phyloP scores from a whole-genome alignment of 2,329 filamentous ascomycete genomes.

The Hymenotorrendiella dingleyae region DNA sequence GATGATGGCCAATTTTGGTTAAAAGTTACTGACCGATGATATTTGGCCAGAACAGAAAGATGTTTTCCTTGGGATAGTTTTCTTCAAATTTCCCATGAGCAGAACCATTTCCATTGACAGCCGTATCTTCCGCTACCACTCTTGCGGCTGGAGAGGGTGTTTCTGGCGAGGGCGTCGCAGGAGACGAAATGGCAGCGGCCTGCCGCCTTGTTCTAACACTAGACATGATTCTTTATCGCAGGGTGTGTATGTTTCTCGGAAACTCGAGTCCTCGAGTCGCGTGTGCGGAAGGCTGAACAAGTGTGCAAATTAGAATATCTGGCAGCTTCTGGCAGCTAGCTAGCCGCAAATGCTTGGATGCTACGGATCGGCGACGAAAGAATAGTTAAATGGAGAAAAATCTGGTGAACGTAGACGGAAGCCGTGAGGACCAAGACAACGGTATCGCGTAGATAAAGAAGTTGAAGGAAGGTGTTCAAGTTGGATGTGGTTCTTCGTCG shows the following conservation, averaged over 20 bases:
- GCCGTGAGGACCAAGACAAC: background rate
- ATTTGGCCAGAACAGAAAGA: conserved; percentile 78
- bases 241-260: background rate
- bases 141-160: conserved; percentile 13
- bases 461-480: conserved; percentile 21
- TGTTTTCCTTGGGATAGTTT: conserved; percentile 55
- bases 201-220: conserved; percentile 29
- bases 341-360: background rate
- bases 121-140: conserved; percentile 12
- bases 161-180: conserved; percentile 21
- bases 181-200: conserved; percentile 25
- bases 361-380: background rate
- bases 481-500: conserved; percentile 12
- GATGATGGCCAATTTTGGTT: background rate
- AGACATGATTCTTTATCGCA: conserved; percentile 24
- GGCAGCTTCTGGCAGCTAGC: conserved; percentile 1
- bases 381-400: conserved; percentile 2
- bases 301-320: conserved; percentile 3
- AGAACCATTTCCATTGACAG: conserved; percentile 41
- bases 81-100: conserved; percentile 32
- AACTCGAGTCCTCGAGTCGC: conserved; percentile 10
- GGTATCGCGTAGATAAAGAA: background rate
- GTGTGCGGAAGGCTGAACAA: conserved; percentile 7
- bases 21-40: conserved; percentile 58
- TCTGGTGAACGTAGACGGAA: background rate